These are phyloP conservation scores for Citrus reticulata DNA, from an alignment of 345 rosid genomes.

Conservation along the genomic window DNA sequence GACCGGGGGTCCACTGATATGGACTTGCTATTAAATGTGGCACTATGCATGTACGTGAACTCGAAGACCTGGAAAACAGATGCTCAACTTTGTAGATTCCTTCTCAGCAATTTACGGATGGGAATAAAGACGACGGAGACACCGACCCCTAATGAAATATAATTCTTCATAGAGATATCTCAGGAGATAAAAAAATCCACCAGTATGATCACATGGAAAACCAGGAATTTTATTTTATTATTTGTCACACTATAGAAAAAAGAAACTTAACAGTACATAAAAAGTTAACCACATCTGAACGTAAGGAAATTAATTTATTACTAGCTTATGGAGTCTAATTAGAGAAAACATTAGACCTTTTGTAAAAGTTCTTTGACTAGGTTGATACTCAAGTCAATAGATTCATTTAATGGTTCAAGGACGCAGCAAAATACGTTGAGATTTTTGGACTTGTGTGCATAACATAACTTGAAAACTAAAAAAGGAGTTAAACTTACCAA, in stretches of 20 bases:
- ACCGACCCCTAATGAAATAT: constrained; percentile 7
- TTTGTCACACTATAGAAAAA: not conserved
- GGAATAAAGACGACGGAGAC: constrained; percentile 18
- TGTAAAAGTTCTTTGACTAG: not conserved
- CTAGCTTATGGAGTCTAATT: not conserved
- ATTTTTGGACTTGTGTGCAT: not conserved
- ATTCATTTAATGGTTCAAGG: not conserved
- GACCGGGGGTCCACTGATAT: constrained; percentile 8
- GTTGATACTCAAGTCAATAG: not conserved
- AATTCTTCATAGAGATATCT: constrained; percentile 10
- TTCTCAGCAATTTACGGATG: not conserved
- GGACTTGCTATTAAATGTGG: constrained; percentile 19
- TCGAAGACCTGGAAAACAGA: constrained; percentile 9
- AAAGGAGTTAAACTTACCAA: constrained; percentile 36
- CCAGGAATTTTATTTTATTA: not conserved
- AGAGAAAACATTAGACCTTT: not conserved
- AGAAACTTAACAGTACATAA: not conserved
- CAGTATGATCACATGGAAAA: not conserved
- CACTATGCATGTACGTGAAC: not conserved
- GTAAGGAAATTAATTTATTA: not conserved
- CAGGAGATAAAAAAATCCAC: not conserved
- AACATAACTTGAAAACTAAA: no score
- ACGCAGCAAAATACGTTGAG: not conserved
- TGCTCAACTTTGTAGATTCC: constrained; percentile 1
- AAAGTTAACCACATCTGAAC: not conserved